Conservation (phyloP, 2,329 filamentous ascomycete genomes). For the Ophiostoma ulmi region DNA sequence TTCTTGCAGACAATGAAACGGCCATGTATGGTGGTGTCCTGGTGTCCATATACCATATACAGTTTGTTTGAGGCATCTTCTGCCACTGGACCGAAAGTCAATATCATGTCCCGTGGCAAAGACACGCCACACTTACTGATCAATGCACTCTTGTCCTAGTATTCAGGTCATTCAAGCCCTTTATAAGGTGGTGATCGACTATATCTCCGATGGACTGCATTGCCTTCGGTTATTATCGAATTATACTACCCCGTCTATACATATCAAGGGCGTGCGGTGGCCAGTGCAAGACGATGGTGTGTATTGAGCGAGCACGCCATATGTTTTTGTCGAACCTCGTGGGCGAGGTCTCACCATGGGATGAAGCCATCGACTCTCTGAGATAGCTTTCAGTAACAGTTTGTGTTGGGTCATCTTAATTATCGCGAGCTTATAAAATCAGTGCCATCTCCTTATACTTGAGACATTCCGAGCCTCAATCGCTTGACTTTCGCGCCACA, state of each 20-base stretch:
- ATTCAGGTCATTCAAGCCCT: background rate
- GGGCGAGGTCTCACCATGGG: no score
- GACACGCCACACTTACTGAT: background rate
- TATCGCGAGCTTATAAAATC: background rate
- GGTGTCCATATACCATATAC: background rate
- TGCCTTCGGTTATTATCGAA: background rate
- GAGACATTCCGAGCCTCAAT: background rate
- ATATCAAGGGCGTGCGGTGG: background rate
- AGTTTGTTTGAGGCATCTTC: background rate
- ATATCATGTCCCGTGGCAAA: background rate
- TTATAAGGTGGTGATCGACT: background rate
- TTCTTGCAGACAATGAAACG: background rate
- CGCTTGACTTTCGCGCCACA: background rate
- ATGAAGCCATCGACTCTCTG: no score
- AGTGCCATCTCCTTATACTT: background rate
- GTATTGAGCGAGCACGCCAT: background rate
- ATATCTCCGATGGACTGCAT: background rate
- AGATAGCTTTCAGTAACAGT: background rate
- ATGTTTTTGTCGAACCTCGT: background rate
- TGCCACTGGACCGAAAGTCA: background rate
- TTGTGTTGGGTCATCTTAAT: background rate
- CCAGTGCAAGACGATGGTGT: background rate
- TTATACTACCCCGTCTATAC: background rate
- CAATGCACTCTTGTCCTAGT: background rate
- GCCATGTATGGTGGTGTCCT: background rate